Base-by-base conservation (phyloP, 2,329 filamentous ascomycete species). In the Lecanoromycetidae sp. region DNA sequence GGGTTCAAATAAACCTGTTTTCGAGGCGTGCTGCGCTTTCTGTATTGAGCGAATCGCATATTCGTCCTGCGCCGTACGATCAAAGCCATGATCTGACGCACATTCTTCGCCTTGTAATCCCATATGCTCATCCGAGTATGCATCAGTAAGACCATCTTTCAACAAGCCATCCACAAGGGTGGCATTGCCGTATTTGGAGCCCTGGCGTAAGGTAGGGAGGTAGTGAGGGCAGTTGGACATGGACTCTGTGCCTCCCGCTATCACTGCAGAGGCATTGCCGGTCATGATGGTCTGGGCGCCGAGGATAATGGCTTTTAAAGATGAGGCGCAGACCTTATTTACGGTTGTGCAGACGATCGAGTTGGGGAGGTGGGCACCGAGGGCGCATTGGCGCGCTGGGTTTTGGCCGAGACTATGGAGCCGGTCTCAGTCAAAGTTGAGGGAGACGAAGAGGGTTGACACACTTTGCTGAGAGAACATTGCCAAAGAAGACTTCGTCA, bases 151-250 rank as follows among this genome's bases (percentile, higher is more conserved):
- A 56, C 91, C 91, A 62, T 98, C 91, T 74, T 88, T 88, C 60
- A 95, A 77, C 55, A 98, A 80, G 57, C 87, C 90, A 62, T 98
- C 91, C 45, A 95, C 75, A 56, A 98, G 74, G 44, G 74, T 79
- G 70, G 90, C 83, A 70, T 96, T 79, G 59, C 91, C 91, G 67
- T 93, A 98, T 71, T 96, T 96, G 66, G 84, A 80, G 57, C 91
- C 91, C 56, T 69, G 82, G 65, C 91, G 84, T 58, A 94, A 74
- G 66, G 73, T 84, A 55, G 87, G 84, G 44, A 95, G 82, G 73
- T 98, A 98, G 73, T 98, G 88, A 43, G 91, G 91, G 46, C 83
- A 76, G 72, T 96, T 96, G 63, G 88, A 94, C 91, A 98, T 98
- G 73, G 87, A 94, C 74, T 98, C 91, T 57, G 90, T 80, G 58